A percentile compares a stretch with the other conserved stretches of the same genome.
Conservation (phyloP, 2,329 filamentous ascomycete species). For the Acephala macrosclerotiorum region DNA sequence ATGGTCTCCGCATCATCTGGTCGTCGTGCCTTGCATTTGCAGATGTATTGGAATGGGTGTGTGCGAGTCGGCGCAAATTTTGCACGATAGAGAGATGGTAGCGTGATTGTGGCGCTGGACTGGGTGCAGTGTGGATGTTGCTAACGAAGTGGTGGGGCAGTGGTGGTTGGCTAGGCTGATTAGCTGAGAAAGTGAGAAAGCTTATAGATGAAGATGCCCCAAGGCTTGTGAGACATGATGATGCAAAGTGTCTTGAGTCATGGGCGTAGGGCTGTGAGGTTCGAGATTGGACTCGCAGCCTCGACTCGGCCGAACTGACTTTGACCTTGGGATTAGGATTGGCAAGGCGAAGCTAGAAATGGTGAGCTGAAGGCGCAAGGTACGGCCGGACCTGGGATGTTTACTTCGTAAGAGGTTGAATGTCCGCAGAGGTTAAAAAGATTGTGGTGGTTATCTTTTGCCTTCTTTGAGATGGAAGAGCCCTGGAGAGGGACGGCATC, state of each 20-base stretch:
- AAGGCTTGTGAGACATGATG: slow-evolving; percentile 12
- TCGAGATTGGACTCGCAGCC: not conserved
- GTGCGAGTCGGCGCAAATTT: slow-evolving; percentile 5
- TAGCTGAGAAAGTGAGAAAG: no score
- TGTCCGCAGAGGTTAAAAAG: not conserved
- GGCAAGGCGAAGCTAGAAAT: not conserved
- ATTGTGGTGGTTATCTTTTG: not conserved
- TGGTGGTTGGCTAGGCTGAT: not conserved
- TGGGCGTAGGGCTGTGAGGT: not conserved
- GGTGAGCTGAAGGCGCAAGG: slow-evolving; percentile 9
- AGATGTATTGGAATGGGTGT: slow-evolving; percentile 4
- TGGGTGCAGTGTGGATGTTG: not conserved
- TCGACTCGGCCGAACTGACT: not conserved
- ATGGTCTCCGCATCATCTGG: slow-evolving; percentile 26
- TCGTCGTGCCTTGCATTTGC: slow-evolving; percentile 32
- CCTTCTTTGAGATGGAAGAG: not conserved
- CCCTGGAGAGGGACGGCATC: not conserved
- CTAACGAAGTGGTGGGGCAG: not conserved
- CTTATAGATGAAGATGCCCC: no score
- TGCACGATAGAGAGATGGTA: slow-evolving; percentile 1
- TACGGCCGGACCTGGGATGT: slow-evolving; percentile 1
- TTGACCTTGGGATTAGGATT: not conserved
- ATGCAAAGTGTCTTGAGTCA: slow-evolving; percentile 16
- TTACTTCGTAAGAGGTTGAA: slow-evolving; percentile 8
- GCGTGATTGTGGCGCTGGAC: slow-evolving; percentile 12